A percentile compares a stretch with the other conserved stretches of the same genome.
Evolutionary conservation across 1,139 yeast genomes (phyloP).

Genomic region (Geotrichum siamense): DNA sequence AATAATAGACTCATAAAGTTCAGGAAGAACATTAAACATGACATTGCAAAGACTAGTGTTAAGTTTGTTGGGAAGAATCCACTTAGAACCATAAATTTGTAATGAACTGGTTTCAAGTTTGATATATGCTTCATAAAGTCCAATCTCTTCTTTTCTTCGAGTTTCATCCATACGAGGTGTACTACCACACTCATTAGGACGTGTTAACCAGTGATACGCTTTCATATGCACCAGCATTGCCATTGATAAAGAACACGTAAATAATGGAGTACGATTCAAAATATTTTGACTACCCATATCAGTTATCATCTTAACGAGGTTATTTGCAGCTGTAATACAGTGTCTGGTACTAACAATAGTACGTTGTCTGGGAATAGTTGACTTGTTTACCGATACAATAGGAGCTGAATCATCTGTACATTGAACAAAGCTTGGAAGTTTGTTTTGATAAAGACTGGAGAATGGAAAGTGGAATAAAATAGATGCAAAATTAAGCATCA

Average conservation of each 20-base stretch:
- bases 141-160: conserved; percentile 13
- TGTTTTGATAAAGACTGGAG: conserved; percentile 18
- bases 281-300: conserved; percentile 16
- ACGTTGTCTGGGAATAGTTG: conserved; percentile 9
- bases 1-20: conserved; percentile 16
- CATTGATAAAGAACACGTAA: conserved; percentile 17
- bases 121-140: conserved; percentile 15
- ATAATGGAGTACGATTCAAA: conserved; percentile 14
- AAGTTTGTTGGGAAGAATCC: conserved; percentile 18
- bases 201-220: conserved; percentile 19
- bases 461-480: conserved; percentile 18
- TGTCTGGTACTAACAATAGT: conserved; percentile 15
- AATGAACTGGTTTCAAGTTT: conserved; percentile 14
- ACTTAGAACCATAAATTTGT: conserved; percentile 11
- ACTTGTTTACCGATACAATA: conserved; percentile 7
- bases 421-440: conserved; percentile 18
- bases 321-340: conserved; percentile 19
- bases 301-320: conserved; percentile 14
- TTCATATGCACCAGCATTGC: conserved; percentile 20
- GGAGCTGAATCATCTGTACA: conserved; percentile 18
- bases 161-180: conserved; percentile 11
- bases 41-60: conserved; percentile 18
- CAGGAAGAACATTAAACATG: conserved; percentile 19
- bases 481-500: conserved; percentile 18
- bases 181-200: conserved; percentile 5